Base-by-base conservation (phyloP, 805 yeast genomes). In the Lachancea lanzarotensis region DNA sequence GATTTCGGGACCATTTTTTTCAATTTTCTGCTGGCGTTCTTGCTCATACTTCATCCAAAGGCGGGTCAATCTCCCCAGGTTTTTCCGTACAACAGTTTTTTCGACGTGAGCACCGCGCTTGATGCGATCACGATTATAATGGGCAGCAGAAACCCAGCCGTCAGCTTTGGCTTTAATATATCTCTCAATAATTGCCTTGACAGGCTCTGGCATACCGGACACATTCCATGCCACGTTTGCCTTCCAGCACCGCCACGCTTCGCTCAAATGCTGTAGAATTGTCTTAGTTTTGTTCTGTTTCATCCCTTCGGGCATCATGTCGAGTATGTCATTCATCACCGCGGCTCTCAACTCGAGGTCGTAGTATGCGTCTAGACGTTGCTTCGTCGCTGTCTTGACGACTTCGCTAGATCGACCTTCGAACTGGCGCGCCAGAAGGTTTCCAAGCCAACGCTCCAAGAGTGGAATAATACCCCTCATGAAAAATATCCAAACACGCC, bases 201-300 rank as follows among this genome's bases (percentile, higher is more conserved):
- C 78, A 0, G 97, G 97, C 43, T 76, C 84, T 1, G 99, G 98
- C 66, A 93, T 71, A 0, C 98, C 98, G 1, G 96, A 95, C 13
- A 93, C 98, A 53, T 87, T 81, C 98, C 98, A 93, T 0, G 97
- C 96, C 47, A 93, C 84, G 59, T 93, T 91, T 2, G 98, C 98
- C 63, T 93, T 93, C 99, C 99, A 93, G 63, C 98, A 93, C 62
- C 98, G 72, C 99, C 99, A 93, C 0, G 98, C 98, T 63, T 93
- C 98, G 59, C 95, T 85, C 46, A 93, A 71, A 65, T 93, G 99
- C 57, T 93, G 98, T 39, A 93, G 65, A 43, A 93, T 84, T 0
- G 95, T 81, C 56, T 84, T 84, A 1, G 96, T 80, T 60, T 88
- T 90, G 51, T 78, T 84, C 57, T 87, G 93, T 55, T 86, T 83